These are phyloP conservation scores for Schizopora paradoxa DNA, from an alignment of 1,284 basidiomycete species.

Conservation along the genomic window DNA sequence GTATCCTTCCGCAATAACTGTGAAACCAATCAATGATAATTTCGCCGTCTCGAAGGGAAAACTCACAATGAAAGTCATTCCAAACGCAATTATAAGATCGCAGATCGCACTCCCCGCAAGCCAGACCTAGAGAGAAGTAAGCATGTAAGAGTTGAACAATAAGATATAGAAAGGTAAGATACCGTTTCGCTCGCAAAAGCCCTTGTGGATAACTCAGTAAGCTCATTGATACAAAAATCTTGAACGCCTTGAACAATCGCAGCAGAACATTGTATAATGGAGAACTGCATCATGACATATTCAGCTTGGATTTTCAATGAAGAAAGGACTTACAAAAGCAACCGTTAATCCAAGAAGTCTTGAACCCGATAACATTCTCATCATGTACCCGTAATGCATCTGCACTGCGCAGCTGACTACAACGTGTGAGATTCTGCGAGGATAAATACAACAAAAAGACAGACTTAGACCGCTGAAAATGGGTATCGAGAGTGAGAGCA, in stretches of 20 bases:
- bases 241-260: constrained; percentile 2
- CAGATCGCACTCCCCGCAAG: constrained; percentile 2
- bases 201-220: background rate
- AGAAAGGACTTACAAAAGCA: background rate
- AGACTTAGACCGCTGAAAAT: background rate
- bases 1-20: constrained; percentile 2
- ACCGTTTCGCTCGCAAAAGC: background rate
- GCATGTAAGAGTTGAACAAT: background rate
- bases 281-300: background rate
- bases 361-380: background rate
- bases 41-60: no score
- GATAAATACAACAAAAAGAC: background rate
- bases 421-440: background rate
- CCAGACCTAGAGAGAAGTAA: background rate
- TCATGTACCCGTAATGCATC: constrained; percentile 2
- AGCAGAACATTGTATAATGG: constrained; percentile 1
- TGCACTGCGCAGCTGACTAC: constrained; percentile 3
- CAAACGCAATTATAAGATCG: background rate
- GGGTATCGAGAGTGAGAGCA: background rate
- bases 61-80: constrained; percentile 6
- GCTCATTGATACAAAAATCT: background rate
- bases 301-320: background rate
- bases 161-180: background rate
- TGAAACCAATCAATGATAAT: background rate
- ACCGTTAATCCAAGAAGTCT: background rate